Base-by-base conservation (phyloP, 1,139 yeast genomes). In the Kazachstania sp. region DNA sequence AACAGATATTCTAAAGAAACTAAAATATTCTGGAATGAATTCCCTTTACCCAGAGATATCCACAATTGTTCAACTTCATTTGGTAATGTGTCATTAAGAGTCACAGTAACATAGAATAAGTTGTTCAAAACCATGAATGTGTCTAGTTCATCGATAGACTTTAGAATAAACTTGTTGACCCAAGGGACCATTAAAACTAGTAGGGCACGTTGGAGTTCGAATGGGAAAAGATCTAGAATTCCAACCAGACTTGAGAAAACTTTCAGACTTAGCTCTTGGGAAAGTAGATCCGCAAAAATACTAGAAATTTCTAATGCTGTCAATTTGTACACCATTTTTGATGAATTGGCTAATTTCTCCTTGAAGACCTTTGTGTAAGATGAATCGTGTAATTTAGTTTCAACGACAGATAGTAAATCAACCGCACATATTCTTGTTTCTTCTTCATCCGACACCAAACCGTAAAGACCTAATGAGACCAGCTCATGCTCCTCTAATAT, bases 1-100 rank as follows among this genome's bases (percentile, higher is more conserved):
- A 87, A 72, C 37, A 88, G 71, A 58, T 79, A 92, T 42, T 82
- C 86, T 57, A 86, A 67, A 18, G 88, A 84, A 8, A 78, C 79
- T 48, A 81, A 81, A 35, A 83, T 82, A 58, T 92, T 90, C 11
- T 73, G 74, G 11, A 80, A 74, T 36, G 77, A 76, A n/a, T 73
- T 71, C 4, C 83, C 83, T 46, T 79, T 79, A 1, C 95, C 95
- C 36, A 92, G 71, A 0, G 97, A 94, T 3, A 86, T 87, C 99
- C 99, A 94, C 36, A 92, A 67, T 0, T 95, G 95, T 62, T 90
- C 97, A 9, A 92, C 86, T 57, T 88, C 97, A 57, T 83, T 83
- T 43, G 86, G 86, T 56, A 86, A 79, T 15, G 73, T 71, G 40
- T 82, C 81, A 46, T 90, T 79, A 56, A 83, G 86, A 48, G 79